Evolutionary conservation across 1,284 basidiomycete genomes (phyloP).

Genomic region (Leccinum pachyderme): DNA sequence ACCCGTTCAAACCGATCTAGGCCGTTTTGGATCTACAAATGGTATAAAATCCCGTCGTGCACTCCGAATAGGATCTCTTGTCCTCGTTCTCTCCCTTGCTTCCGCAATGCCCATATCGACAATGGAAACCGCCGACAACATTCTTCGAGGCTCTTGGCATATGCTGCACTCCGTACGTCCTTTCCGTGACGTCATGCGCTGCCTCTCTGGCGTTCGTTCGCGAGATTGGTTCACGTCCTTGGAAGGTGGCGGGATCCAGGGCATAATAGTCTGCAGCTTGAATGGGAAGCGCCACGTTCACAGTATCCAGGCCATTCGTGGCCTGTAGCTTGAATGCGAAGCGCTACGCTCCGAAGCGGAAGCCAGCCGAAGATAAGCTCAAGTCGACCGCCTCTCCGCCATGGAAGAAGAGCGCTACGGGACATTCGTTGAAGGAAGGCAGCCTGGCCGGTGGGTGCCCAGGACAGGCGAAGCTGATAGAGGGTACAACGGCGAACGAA

Average conservation of each 20-base stretch:
- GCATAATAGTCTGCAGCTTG: slow-evolving; percentile 10
- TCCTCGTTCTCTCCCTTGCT: background rate
- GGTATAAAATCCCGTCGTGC: slow-evolving; percentile 6
- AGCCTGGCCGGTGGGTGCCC: background rate
- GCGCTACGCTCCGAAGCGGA: slow-evolving; percentile 3
- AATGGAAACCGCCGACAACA: background rate
- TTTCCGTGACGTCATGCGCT: background rate
- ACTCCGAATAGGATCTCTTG: background rate
- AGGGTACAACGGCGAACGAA: background rate
- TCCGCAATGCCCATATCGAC: background rate
- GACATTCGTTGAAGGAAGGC: background rate
- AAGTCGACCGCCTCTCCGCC: background rate
- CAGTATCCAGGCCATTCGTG: slow-evolving; percentile 9
- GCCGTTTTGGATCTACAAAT: background rate
- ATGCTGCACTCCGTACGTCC: slow-evolving; percentile 5
- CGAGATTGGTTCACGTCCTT: background rate
- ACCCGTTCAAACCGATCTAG: background rate
- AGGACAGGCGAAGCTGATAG: background rate
- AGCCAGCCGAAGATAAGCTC: background rate
- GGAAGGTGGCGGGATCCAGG: slow-evolving; percentile 1
- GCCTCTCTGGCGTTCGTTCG: background rate
- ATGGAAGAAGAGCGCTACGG: background rate
- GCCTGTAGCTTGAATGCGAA: slow-evolving; percentile 5
- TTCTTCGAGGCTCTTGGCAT: background rate
- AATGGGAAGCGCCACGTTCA: slow-evolving; percentile 6